Evolutionary conservation across 2,329 filamentous ascomycete genomes (phyloP), one percentile per base, ranked within the genome.

Genomic region (Botrytis fragariae): DNA sequence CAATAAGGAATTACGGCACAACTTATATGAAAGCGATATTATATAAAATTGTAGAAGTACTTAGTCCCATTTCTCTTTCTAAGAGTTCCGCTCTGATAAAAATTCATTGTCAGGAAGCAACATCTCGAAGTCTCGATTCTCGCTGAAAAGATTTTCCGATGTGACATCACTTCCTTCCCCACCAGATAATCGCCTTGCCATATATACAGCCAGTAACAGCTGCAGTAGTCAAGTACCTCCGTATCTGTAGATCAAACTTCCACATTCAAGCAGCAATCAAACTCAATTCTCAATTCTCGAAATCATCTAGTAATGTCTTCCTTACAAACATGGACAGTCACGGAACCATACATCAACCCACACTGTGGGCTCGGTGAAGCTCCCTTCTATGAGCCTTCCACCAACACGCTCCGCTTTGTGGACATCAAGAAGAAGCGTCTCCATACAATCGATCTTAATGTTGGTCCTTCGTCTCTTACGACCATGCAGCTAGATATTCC

Each of bases 381-480:
- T 0, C 92, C 92, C 1, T 93, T 90, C 83, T 93, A 90, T 84
- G 92, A 94, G 81, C 84, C 87, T 74, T 84, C 83, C 35, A 89
- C 87, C 69, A 87, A 92, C 81, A 87, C 85, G 64, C 84, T 95
- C 74, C 92, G 93, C 76, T 94, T 94, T 81, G 89, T 95, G 75
- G 95, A 98, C 83, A 95, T 97, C 83, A 92, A 91, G 82, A 89
- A 92, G 80, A 88, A 92, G 80, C 89, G 90, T 75, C 80, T 97
- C 63, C 92, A 96, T 84, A 87, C 87, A 65, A 86, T 96, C 74
- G 87, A 93, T 78, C 85, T 97, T 37, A 80, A 82, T 65, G 84
- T 87, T 74, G 92, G 91, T 0, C 88, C 77, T 8, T 39, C 44
- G 22, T 75, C 74, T 44, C 69, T 78, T 42, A 79, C 74, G 48